phyloP scores from a whole-genome alignment of 2,329 filamentous ascomycete species.

The Cladosporium sp. region DNA sequence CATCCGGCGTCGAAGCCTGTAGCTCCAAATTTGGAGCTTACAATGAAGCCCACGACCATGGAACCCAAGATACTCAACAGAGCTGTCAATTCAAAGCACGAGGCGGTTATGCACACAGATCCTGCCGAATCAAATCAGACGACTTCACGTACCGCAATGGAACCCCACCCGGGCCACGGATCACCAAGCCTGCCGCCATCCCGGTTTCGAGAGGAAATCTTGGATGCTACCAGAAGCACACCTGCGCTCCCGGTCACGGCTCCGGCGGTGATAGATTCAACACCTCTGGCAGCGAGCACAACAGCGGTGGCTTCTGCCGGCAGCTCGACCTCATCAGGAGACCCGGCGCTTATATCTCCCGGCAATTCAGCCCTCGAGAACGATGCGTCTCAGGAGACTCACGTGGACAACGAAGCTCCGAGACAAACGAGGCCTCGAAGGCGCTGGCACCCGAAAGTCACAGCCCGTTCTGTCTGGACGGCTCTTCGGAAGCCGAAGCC shows the following conservation, averaged over 20 bases:
- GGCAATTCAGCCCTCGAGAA: background rate
- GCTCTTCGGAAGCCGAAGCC: slow-evolving; percentile 4
- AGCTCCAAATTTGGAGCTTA: background rate
- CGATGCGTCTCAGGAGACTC: background rate
- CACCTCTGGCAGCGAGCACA: too few relatives aligned
- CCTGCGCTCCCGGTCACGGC: background rate
- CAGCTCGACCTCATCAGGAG: too few relatives aligned
- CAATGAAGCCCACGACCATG: too few relatives aligned
- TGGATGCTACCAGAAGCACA: background rate
- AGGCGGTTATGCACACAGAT: background rate
- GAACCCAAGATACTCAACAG: background rate
- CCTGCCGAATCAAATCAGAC: background rate
- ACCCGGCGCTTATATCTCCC: background rate
- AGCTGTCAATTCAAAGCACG: background rate
- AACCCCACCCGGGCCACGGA: too few relatives aligned
- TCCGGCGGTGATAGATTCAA: background rate
- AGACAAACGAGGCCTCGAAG: background rate
- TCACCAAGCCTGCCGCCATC: background rate
- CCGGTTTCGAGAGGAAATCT: background rate
- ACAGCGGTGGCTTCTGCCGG: too few relatives aligned
- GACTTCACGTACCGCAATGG: too few relatives aligned
- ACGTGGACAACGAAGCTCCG: too few relatives aligned
- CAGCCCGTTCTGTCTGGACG: background rate
- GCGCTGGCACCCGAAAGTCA: background rate
- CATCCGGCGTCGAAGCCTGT: background rate